These are phyloP conservation scores for Emergomyces orientalis DNA, from an alignment of 2,329 filamentous ascomycete species.

Conservation along the genomic window DNA sequence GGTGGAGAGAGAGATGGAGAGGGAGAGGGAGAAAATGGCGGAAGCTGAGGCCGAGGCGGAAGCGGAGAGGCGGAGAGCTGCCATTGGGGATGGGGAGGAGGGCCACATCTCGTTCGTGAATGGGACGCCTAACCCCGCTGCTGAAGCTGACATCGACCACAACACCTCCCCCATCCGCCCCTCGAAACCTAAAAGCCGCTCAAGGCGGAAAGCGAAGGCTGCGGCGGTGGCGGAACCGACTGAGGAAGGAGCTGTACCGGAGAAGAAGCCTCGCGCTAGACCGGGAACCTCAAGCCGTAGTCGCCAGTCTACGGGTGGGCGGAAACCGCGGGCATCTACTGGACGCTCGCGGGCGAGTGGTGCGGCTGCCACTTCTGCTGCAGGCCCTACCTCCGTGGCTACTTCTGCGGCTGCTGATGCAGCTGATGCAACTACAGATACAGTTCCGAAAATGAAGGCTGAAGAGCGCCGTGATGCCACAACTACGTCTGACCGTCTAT, in stretches of 20 bases:
- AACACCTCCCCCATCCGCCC: not conserved
- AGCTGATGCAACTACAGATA: not conserved
- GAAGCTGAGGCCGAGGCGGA: not conserved
- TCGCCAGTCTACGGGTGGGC: not conserved
- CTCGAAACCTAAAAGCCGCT: not conserved
- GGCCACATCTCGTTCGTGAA: not conserved
- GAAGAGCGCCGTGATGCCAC: not conserved
- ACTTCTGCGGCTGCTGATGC: not conserved
- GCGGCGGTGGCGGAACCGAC: not conserved
- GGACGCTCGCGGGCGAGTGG: not conserved
- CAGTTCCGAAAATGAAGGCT: not conserved
- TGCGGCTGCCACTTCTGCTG: not conserved
- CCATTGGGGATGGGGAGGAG: not conserved
- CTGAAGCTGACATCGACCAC: not conserved
- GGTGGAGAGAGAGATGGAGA: not conserved
- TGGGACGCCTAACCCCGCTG: not conserved
- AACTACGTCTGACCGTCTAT: constrained; percentile 9
- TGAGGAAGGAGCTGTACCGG: not conserved
- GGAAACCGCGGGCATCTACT: constrained; percentile 4
- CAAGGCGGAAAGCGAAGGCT: not conserved
- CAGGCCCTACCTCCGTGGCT: too few species aligned
- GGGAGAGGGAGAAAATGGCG: not conserved
- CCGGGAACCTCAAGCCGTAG: not conserved
- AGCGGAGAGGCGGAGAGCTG: not conserved
- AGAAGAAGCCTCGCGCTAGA: not conserved